Base-by-base conservation (phyloP, 371 early-diverging fungal genomes). In the Choanephora cucurbitarum region DNA sequence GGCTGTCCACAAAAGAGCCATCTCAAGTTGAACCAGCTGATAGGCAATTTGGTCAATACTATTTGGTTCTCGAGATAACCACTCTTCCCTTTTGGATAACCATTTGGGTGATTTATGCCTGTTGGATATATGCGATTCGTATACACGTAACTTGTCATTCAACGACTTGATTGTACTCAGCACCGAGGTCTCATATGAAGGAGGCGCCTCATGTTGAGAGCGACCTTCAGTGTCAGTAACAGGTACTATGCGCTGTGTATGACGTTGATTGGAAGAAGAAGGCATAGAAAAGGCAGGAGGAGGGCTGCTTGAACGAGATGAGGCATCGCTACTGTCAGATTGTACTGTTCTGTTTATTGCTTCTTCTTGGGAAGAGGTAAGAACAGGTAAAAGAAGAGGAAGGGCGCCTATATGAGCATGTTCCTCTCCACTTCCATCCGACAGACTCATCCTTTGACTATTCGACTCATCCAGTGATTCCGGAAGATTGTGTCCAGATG, bases 71-170 rank as follows among this genome's bases (percentile, higher is more conserved):
- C 70, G 56, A 14, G 60, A 50, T 1, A 73, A 44, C 79, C 79
- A 79, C 24, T 64, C 70, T 4, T 49, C 39, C 40, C 79, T 49
- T 21, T 66, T 60, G 3, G 76, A 52, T 31, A 75, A 22, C 79
- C 79, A 79, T 32, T 72, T 69, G 5, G 79, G 79, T 17, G 75
- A 73, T 60, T 79, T 79, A 43, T 79, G 74, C 23, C 76, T 60
- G 48, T 71, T 70, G 9, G 66, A 55, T 24, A 79, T 75, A 59
- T 79, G 74, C 2, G 68, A 53, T 56, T 79, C 79, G 28, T 67
- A 79, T 13, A 61, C 17, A 13, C 66, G 55, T 15, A 79, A 28
- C 10, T 72, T 66, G 23, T 57, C 51, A 17, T 70, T 75, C 31
- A 79, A 41, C 2, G 66, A 42, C 40, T 67, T 62, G 18, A 79